Conservation (phyloP, 495 filamentous ascomycete genomes). For the Talaromyces adpressus region DNA sequence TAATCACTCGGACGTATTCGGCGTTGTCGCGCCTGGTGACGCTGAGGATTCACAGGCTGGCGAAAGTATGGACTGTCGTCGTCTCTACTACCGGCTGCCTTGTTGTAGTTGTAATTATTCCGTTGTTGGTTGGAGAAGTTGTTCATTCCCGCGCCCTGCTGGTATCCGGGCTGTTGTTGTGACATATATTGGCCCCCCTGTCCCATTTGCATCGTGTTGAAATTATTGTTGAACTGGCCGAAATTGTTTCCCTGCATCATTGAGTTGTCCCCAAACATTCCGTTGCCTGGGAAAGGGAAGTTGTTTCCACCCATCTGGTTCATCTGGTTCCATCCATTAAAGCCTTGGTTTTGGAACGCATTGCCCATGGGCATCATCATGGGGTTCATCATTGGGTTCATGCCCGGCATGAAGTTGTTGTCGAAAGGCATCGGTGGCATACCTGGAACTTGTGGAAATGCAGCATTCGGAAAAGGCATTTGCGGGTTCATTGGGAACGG, state of each 20-base stretch:
- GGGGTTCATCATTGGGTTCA: slow-evolving; percentile 47
- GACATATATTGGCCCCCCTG: slow-evolving; percentile 24
- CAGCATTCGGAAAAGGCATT: slow-evolving; percentile 19
- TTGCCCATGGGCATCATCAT: slow-evolving; percentile 37
- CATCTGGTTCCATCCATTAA: slow-evolving; percentile 41
- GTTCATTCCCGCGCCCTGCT: slow-evolving; percentile 28
- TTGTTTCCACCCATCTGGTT: slow-evolving; percentile 45
- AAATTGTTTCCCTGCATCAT: slow-evolving; percentile 20
- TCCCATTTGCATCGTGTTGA: slow-evolving; percentile 30
- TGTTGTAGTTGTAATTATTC: slow-evolving; percentile 44
- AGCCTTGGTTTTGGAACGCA: slow-evolving; percentile 38
- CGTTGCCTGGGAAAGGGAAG: slow-evolving; percentile 28
- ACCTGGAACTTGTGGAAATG: slow-evolving; percentile 21
- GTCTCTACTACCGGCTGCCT: slow-evolving; percentile 52
- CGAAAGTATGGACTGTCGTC: slow-evolving; percentile 93
- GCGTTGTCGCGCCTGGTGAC: slow-evolving; percentile 73
- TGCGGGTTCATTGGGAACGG: slow-evolving; percentile 7
- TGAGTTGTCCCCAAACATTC: slow-evolving; percentile 37
- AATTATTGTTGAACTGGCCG: slow-evolving; percentile 25
- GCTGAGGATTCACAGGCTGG: slow-evolving; percentile 91
- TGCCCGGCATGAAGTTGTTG: slow-evolving; percentile 32
- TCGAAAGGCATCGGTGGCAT: slow-evolving; percentile 40
- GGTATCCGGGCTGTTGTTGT: slow-evolving; percentile 24
- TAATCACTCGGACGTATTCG: slow-evolving; percentile 83
- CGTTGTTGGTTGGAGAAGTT: slow-evolving; percentile 69